Evolutionary conservation across 1,139 yeast species (phyloP), one percentile per base, ranked within the genome.

Genomic region (Insectozyma bohioensis): DNA sequence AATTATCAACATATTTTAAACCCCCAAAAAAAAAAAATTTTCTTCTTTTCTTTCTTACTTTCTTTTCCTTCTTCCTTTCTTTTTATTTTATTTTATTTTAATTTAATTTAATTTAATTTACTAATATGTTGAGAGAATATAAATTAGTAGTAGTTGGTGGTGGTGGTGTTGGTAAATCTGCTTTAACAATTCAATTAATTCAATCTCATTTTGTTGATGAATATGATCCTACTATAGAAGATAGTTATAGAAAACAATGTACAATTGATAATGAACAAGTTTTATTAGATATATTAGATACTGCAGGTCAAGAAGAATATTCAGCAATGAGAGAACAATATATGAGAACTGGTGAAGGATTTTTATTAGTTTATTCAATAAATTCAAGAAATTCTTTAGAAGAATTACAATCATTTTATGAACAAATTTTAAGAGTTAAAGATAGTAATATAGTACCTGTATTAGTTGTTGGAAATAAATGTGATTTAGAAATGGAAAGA

Each of bases 251-350:
- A 40, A 77, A 76, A 46, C 77, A 71, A 41, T 73, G 79, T 48
- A 67, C 63, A 30, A 71, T 76, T 31, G 78, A 75, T 47, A 65
- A 62, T 23, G 73, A 68, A 39, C 72, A 66, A 41, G 74, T 70
- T 6, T 61, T 75, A 30, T 62, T 76, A 52, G 82, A 92, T 61
- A 87, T 92, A 35, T 75, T 92, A 56, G 98, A 92, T 60, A 92
- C 98, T 26, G 97, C 98, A 11, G 98, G 98, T 27, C 97, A 90
- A 67, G 98, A 92, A 61, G 97, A 92, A 61, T 92, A 88, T 60
- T 80, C 90, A 36, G 95, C 97, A 19, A 83, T 92, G 92, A 75
- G 97, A 51, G 97, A 92, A 61, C 94, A 82, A 50, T 74, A 94
- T 64, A 92, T 92, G 80, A 75, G 95, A 43, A 86, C 95, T 12